Evolutionary conservation across 768 basidiomycete genomes (phyloP), one percentile per base, ranked within the genome.

Genomic region (Coprinopsis sp.): DNA sequence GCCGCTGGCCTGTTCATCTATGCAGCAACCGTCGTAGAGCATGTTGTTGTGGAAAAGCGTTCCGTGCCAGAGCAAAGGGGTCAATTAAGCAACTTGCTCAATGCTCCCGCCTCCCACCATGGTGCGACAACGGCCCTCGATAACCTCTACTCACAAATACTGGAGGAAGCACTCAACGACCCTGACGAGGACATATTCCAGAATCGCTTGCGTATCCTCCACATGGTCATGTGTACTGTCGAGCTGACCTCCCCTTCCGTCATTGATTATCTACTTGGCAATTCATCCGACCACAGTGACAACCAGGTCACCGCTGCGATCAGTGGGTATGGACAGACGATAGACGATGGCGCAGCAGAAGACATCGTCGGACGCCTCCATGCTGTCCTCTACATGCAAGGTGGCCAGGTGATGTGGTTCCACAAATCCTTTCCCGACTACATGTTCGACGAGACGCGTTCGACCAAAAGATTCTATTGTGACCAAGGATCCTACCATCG

Each of bases 191-290:
- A 55, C 1, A 11, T 51, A 16, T 34, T 49, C 21, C 11, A 8
- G 13, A 2, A 14, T 40, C 46, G 53, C 5, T 28, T 60, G 14
- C 10, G 21, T 1, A 53, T 62, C 25, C 46, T 60, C 12, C 47
- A 55, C 24, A 60, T 55, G 3, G 51, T 60, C 29, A 54, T 60
- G 4, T 60, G 53, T 38, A 49, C 59, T 36, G 36, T 22, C 6
- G 57, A 58, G 29, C 46, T 33, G 21, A 40, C 48, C 41, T 57
- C 55, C 1, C 11, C 52, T 5, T 50, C 51, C n/a, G 29, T 46
- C 31, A 53, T 38, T 36, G 55, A 55, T 12, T 41, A 39, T 10
- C 47, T 46, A 21, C 44, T 60, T 27, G 29, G 27, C 28, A 31
- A 50, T 14, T 8, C 25, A 3, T 19, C 41, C 12, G 46, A 47